These are phyloP conservation scores for Chlamydomonas sp. DNA, from an alignment of 139 green algal genomes.

Conservation along the genomic window DNA sequence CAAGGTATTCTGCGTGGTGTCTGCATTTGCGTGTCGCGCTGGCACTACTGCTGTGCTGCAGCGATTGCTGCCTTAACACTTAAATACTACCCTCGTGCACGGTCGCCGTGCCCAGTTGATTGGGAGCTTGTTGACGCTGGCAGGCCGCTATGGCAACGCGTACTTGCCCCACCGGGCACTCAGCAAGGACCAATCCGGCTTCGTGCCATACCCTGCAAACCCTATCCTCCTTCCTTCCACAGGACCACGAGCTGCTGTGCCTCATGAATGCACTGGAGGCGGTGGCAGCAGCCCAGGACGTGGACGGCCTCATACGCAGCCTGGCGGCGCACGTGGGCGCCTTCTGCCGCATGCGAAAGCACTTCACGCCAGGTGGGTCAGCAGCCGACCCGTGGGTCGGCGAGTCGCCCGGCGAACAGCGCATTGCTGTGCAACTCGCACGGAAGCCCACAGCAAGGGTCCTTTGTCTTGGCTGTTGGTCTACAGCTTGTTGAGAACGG, in stretches of 20 bases:
- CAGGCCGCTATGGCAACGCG: too few relatives aligned
- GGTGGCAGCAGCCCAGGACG: slow-evolving; percentile 2
- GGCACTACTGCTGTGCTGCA: too few relatives aligned
- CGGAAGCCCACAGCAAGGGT: background rate
- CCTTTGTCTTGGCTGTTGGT: background rate
- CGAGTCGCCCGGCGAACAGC: too few relatives aligned
- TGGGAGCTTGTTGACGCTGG: too few relatives aligned
- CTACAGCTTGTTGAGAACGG: background rate
- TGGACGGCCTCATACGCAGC: slow-evolving; percentile 10
- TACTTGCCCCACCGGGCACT: too few relatives aligned
- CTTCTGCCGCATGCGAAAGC: slow-evolving; percentile 18
- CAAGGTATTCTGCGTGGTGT: too few relatives aligned
- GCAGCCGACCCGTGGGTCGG: too few relatives aligned
- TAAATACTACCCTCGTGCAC: too few relatives aligned
- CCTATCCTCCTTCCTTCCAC: background rate
- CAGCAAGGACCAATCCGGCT: background rate
- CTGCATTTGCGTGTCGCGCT: too few relatives aligned
- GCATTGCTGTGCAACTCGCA: too few relatives aligned
- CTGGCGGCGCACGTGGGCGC: slow-evolving; percentile 3
- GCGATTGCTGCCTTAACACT: too few relatives aligned
- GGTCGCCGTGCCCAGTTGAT: too few relatives aligned
- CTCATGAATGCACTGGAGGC: slow-evolving; percentile 14
- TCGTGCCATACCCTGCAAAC: background rate
- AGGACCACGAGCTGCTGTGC: slow-evolving; percentile 29
- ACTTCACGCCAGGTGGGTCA: slow-evolving; percentile 16